phyloP scores from a whole-genome alignment of 805 yeast genomes.

The Hyphopichia homilentoma region DNA sequence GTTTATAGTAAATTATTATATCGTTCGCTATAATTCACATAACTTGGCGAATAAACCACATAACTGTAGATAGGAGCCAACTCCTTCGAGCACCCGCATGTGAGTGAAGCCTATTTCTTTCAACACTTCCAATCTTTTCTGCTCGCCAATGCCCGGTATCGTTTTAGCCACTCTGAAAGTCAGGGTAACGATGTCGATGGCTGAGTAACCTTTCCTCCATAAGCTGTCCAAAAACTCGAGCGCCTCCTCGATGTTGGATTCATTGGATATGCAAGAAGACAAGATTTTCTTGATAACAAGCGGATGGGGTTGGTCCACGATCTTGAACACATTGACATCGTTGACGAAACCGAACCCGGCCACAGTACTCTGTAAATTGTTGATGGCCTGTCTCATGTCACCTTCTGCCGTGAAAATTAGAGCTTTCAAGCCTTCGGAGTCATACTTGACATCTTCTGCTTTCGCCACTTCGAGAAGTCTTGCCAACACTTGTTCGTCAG shows the following conservation, averaged over 20 bases:
- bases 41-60: constrained; percentile 75
- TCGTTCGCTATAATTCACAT: constrained; percentile 19
- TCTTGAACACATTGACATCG: constrained; percentile 88
- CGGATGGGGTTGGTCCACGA: constrained; percentile 97
- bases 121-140: constrained; percentile 67
- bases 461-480: constrained; percentile 69
- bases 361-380: constrained; percentile 88
- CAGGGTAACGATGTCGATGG: constrained; percentile 88
- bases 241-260: constrained; percentile 56
- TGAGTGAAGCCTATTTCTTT: constrained; percentile 88
- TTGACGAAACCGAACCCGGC: constrained; percentile 93
- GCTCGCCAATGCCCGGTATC: constrained; percentile 64
- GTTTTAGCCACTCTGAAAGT: constrained; percentile 85
- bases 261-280: constrained; percentile 35
- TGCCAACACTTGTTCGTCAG: constrained; percentile 80
- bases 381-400: constrained; percentile 97
- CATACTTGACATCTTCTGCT: constrained; percentile 67
- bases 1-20: background rate
- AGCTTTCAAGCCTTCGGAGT: constrained; percentile 90
- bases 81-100: constrained; percentile 92
- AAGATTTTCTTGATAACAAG: constrained; percentile 66
- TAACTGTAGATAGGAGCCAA: constrained; percentile 79
- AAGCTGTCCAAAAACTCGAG: constrained; percentile 59
- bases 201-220: constrained; percentile 90
- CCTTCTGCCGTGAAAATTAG: constrained; percentile 95